A percentile compares a stretch with the other conserved stretches of the same genome.
These are phyloP conservation scores for Xylariaceae sp. DNA, from an alignment of 2,329 filamentous ascomycete genomes.

Conservation along the genomic window DNA sequence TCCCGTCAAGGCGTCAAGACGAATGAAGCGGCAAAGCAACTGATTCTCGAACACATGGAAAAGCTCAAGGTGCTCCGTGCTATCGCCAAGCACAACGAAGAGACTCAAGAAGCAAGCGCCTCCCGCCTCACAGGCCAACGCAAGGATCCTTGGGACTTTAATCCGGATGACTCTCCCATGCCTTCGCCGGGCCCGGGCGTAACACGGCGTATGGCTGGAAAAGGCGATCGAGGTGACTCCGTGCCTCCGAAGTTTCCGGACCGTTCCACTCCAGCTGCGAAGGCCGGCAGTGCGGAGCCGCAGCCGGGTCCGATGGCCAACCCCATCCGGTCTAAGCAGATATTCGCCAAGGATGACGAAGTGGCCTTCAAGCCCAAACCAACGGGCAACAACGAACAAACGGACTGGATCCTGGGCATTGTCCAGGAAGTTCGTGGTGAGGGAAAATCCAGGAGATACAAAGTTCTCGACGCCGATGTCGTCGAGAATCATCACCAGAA, in stretches of 20 bases:
- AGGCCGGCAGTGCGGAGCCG: constrained; percentile 46
- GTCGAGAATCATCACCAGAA: constrained; percentile 63
- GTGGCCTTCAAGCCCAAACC: constrained; percentile 62
- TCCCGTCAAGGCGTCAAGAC: constrained; percentile 33
- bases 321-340: constrained; percentile 46
- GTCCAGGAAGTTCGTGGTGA: constrained; percentile 72
- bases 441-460: constrained; percentile 71
- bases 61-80: constrained; percentile 37
- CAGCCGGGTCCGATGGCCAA: constrained; percentile 35
- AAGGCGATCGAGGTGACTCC: constrained; percentile 44
- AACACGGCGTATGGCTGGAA: constrained; percentile 35
- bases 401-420: constrained; percentile 70
- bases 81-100: constrained; percentile 30
- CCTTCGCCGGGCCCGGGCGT: constrained; percentile 37
- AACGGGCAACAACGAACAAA: constrained; percentile 40
- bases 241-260: constrained; percentile 49
- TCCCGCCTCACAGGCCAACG: constrained; percentile 27
- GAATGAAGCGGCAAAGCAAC: constrained; percentile 24
- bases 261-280: constrained; percentile 32
- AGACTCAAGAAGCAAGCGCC: constrained; percentile 33
- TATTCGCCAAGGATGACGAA: constrained; percentile 57
- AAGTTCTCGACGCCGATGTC: constrained; percentile 73
- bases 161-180: constrained; percentile 40
- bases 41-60: constrained; percentile 30
- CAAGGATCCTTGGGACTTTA: constrained; percentile 40